phyloP scores from a whole-genome alignment of 371 early-diverging fungal genomes.

The Mortierella sp. region DNA sequence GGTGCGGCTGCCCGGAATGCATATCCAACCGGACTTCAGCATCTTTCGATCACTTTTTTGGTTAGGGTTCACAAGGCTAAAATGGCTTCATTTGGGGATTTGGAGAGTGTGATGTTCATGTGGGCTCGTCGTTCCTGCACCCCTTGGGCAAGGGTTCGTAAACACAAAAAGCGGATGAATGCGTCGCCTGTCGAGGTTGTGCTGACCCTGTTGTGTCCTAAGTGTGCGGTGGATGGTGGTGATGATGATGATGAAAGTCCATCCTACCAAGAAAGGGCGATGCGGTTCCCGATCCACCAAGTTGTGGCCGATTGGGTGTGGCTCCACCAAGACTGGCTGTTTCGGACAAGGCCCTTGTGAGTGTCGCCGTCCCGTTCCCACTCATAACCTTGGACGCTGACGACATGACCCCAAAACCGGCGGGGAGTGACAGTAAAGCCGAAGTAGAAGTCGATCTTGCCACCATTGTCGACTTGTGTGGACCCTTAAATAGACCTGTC shows the following conservation, averaged over 20 bases:
- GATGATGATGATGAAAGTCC: constrained; percentile 12
- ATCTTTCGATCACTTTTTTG: no score
- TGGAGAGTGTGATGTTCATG: no score
- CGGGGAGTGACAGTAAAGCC: constrained; percentile 15
- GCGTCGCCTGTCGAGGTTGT: constrained; percentile 25
- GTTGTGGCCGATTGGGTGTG: neutral
- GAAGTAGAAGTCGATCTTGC: constrained; percentile 41
- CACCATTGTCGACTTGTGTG: constrained; percentile 6
- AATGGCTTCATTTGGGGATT: no score
- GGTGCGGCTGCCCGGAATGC: no score
- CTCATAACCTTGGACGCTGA: neutral
- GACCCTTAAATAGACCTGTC: neutral
- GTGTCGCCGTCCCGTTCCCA: no score
- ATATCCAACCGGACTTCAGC: no score
- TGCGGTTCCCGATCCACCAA: constrained; percentile 23
- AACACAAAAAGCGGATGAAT: constrained; percentile 40
- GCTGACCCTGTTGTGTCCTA: constrained; percentile 1
- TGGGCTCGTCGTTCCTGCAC: no score
- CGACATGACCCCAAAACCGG: no score
- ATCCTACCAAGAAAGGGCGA: constrained; percentile 16
- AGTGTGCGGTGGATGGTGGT: constrained; percentile 3
- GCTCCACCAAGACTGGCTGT: neutral
- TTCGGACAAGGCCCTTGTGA: neutral
- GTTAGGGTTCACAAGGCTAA: no score
- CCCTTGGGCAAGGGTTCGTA: no score